Percentiles rank a stretch among this genome's conserved stretches.
phyloP scores from a whole-genome alignment of 1,284 basidiomycete genomes.

The Marasmius fiardii region DNA sequence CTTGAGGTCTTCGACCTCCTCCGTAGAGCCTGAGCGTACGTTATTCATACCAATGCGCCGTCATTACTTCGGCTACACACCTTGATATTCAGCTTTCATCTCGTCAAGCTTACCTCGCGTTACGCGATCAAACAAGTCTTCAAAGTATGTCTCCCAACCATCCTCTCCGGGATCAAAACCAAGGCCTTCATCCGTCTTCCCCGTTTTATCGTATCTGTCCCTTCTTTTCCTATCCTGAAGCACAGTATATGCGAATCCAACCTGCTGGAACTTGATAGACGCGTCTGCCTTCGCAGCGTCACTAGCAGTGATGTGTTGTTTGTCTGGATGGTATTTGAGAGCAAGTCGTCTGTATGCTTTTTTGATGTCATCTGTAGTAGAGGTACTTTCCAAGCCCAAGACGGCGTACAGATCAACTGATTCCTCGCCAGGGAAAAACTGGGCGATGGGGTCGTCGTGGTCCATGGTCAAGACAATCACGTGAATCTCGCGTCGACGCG shows the following conservation, averaged over 20 bases:
- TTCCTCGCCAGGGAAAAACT: constrained; percentile 75
- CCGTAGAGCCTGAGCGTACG: constrained; percentile 71
- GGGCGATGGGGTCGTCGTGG: constrained; percentile 68
- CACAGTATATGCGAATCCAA: constrained; percentile 89
- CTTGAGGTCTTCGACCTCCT: constrained; percentile 79
- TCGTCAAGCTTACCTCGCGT: constrained; percentile 85
- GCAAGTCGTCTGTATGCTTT: constrained; percentile 85
- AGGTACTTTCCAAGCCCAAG: constrained; percentile 52
- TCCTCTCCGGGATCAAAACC: constrained; percentile 72
- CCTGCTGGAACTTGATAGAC: constrained; percentile 78
- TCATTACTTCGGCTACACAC: constrained; percentile 35
- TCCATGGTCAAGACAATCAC: constrained; percentile 39
- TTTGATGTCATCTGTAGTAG: constrained; percentile 67
- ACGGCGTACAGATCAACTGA: constrained; percentile 74
- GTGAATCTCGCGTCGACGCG: constrained; percentile 1
- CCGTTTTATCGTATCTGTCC: constrained; percentile 78
- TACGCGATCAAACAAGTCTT: constrained; percentile 82
- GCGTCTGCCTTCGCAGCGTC: constrained; percentile 63
- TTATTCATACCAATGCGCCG: constrained; percentile 6
- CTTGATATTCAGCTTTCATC: constrained; percentile 89
- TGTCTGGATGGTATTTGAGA: constrained; percentile 85
- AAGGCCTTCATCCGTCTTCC: constrained; percentile 79
- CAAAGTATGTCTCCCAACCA: constrained; percentile 93
- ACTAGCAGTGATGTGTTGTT: constrained; percentile 70
- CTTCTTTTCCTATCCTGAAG: constrained; percentile 76